Base-by-base conservation (phyloP, 306 rosid species). In the Gleditsia sinensis region DNA sequence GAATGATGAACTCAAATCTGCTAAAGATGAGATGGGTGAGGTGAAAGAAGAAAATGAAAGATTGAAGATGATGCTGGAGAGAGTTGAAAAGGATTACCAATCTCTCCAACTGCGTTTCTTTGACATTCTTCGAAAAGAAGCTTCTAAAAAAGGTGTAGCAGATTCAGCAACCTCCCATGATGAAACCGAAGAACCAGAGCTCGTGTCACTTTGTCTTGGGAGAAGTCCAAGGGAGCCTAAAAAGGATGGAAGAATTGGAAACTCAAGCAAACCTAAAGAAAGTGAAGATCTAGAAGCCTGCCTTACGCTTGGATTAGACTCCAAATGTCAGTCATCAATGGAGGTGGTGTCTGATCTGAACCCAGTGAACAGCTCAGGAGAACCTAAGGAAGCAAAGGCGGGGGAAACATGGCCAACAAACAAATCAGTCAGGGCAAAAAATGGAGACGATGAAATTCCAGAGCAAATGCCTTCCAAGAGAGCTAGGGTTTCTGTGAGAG, bases 401-500 rank as follows among this genome's bases (percentile, higher is more conserved):
- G 57, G 17, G 14, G 75, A 24, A 76, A 30, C 79, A 17, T 37
- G 77, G 67, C 45, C 71, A 30, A 61, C 72, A 53, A 59, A 62
- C 64, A 78, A 80, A 73, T 36, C 76, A 33, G 25, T 56, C 37
- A 87, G 79, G 57, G 62, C 72, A 3, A 75, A 77, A 43, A 78
- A 78, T 65, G 78, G 67, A 7, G 82, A 60, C 25, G 82, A 82
- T 25, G 89, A 83, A 1, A 57, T 51, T 80, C 80, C 84, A 45
- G 87, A 85, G 43, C 86, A 83, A 55, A 78, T 70, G 57, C 86
- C 85, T 2, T 71, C 82, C 25, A 91, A 88, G 80, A 85, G 87
- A 85, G 90, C 93, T 42, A 88, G 96, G 67, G 96, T 88, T 68
- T 91, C 86, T 10, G 89, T 91, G 19, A 83, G 96, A 82, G 86